phyloP scores from a whole-genome alignment of 2,329 filamentous ascomycete species.

The Nemania serpens region DNA sequence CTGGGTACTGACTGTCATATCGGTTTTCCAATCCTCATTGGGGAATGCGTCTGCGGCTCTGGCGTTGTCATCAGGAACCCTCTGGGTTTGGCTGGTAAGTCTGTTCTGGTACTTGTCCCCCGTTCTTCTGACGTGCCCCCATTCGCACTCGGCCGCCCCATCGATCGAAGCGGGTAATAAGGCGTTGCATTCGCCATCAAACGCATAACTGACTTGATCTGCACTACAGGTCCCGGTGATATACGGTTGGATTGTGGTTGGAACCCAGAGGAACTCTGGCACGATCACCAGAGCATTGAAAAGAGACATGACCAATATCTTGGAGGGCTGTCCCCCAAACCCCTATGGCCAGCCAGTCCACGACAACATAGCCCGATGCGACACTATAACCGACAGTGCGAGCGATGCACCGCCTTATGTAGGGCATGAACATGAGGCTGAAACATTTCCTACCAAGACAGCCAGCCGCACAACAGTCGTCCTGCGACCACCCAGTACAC shows the following conservation, averaged over 20 bases:
- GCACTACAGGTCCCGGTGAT: conserved; percentile 24
- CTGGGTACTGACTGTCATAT: conserved; percentile 26
- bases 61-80: conserved; percentile 24
- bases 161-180: not conserved
- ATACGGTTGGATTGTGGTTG: conserved; percentile 27
- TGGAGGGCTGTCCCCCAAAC: not conserved
- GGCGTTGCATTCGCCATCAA: not conserved
- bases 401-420: not conserved
- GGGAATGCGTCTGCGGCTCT: conserved; percentile 25
- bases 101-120: not conserved
- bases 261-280: conserved; percentile 22
- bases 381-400: conserved; percentile 4
- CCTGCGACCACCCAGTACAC: not conserved
- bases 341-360: not conserved
- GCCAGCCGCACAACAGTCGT: not conserved
- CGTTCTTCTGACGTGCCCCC: not conserved
- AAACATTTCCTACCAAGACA: too few relatives aligned
- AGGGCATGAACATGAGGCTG: too few relatives aligned
- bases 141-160: not conserved
- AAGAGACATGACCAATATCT: conserved; percentile 19
- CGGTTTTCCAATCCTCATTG: conserved; percentile 22
- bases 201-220: not conserved
- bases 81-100: conserved; percentile 32
- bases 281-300: conserved; percentile 21
- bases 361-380: not conserved